Evolutionary conservation across 2,329 filamentous ascomycete species (phyloP).

Genomic region (Cordyceps cicadae): DNA sequence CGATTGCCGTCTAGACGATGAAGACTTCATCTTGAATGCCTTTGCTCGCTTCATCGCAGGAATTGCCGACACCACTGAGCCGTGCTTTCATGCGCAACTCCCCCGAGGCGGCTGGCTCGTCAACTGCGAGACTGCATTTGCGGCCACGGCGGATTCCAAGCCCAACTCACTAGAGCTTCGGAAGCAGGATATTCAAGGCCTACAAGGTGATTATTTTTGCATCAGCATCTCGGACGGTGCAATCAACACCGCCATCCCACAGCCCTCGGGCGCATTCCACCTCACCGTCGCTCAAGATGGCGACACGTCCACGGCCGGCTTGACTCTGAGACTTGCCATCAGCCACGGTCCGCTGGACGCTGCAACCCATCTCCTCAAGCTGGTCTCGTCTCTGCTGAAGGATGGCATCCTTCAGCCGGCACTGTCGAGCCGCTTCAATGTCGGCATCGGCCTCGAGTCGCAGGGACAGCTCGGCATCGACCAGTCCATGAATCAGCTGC

Average conservation of each 20-base stretch:
- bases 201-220: neutral
- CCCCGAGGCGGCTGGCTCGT: neutral
- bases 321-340: neutral
- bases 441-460: neutral
- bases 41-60: neutral
- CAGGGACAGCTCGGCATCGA: neutral
- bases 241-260: neutral
- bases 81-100: neutral
- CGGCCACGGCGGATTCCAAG: neutral
- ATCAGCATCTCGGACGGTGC: neutral
- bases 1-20: neutral
- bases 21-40: neutral
- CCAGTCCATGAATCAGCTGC: neutral
- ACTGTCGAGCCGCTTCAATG: neutral
- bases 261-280: neutral
- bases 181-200: neutral
- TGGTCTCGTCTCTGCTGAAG: neutral
- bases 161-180: neutral
- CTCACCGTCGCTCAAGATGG: neutral
- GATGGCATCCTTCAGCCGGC: neutral
- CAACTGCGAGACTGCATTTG: neutral
- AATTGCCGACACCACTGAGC: neutral
- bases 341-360: constrained; percentile 1
- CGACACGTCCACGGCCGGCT: neutral
- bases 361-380: neutral